Base-by-base conservation (phyloP, 2,329 filamentous ascomycete genomes). In the Hymenoscyphus repandus region DNA sequence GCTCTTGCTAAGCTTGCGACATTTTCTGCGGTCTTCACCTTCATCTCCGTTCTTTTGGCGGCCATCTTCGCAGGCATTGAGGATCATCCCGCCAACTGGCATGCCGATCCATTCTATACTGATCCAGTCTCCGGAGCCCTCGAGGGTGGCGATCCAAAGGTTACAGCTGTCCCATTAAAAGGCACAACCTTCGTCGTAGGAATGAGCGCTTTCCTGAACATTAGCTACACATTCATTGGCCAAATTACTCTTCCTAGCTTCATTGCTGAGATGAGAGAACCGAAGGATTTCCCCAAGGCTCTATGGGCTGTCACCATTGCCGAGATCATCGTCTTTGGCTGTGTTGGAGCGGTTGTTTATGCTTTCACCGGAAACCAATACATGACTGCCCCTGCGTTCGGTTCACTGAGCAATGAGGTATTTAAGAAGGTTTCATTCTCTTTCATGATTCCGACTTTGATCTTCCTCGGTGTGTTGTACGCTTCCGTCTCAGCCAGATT, bases 161-260 rank as follows among this genome's bases (percentile, higher is more conserved):
- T 93, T 5, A 81, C 83, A 0, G 82, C 82, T 0, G 66, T 91
- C 17, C 87, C 90, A 0, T 69, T 82, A 2, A 51, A 54, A 30
- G 80, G 84, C 15, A 95, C 89, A 0, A 87, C 86, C 0, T 96
- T 95, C 60, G 88, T 95, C 3, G 74, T 78, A 2, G 90, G 85
- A 18, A 85, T 95, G 77, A 90, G 83, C 47, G 91, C 91, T 0
- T 96, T 96, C 70, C 77, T 96, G 67, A 96, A 96, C 70, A 96
- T 96, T 65, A 89, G 85, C 70, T 96, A 96, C 68, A 96, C 91
- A 0, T 96, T 96, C 66, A 96, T 96, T 59, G 91, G 91, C 0
- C 91, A 96, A 67, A 95, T 96, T 62, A 96, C 91, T 0, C 77
- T 96, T 12, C 91, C 91, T 0, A 92, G 87, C 60, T 96, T 96